These are phyloP conservation scores for Rhodotorula mucilaginosa DNA, from an alignment of 1,284 basidiomycete species.

Conservation along the genomic window DNA sequence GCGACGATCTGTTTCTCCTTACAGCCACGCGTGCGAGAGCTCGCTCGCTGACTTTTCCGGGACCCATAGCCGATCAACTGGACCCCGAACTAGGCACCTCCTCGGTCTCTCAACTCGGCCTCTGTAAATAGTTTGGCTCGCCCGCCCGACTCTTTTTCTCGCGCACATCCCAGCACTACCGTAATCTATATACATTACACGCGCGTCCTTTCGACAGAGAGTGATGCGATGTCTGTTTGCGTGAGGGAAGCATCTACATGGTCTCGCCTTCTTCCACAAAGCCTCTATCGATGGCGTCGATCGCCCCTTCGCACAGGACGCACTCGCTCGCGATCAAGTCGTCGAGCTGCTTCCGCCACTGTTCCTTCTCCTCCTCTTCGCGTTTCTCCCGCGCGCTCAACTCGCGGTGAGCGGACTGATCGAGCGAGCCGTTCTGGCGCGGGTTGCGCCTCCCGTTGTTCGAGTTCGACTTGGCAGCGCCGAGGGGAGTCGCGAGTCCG, in stretches of 20 bases:
- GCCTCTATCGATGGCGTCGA: constrained; percentile 58
- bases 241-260: constrained; percentile 39
- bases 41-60: not conserved
- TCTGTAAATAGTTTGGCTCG: too few relatives aligned
- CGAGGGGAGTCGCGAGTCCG: constrained; percentile 25
- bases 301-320: constrained; percentile 83
- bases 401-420: not conserved
- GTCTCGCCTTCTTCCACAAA: constrained; percentile 55
- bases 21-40: too few relatives aligned
- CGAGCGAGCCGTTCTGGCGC: constrained; percentile 47
- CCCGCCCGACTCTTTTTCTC: not conserved
- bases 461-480: not conserved
- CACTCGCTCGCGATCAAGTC: constrained; percentile 80
- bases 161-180: not conserved
- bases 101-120: not conserved
- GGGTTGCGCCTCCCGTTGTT: constrained; percentile 17
- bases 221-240: not conserved
- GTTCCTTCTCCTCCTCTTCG: constrained; percentile 58
- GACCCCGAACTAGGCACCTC: not conserved
- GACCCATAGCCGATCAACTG: not conserved
- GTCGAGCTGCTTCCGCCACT: constrained; percentile 74
- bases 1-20: not conserved
- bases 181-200: not conserved
- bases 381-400: constrained; percentile 38
- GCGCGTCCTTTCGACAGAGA: not conserved